Conservation (phyloP, 2,329 filamentous ascomycete species). For the Aspergillus glaucus region DNA sequence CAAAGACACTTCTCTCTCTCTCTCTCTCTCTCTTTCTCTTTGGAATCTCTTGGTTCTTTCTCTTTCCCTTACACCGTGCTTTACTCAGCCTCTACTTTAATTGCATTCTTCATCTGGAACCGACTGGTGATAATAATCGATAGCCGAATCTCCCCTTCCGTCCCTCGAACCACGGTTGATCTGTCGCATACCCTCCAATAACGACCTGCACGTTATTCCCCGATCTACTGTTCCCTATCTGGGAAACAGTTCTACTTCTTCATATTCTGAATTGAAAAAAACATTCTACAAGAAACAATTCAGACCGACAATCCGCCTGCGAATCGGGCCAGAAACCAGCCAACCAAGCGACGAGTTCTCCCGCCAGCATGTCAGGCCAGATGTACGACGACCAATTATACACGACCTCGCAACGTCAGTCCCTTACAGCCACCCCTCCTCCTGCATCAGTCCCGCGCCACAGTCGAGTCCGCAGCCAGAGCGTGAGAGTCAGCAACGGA, state of each 20-base stretch:
- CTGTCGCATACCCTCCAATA: not conserved
- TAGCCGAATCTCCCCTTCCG: too few species aligned
- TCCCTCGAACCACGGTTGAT: conserved; percentile 4
- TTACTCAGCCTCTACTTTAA: too few species aligned
- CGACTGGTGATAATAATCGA: too few species aligned
- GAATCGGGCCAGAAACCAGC: too few species aligned
- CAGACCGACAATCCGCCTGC: not conserved
- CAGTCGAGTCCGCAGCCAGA: conserved; percentile 48
- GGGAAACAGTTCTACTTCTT: not conserved
- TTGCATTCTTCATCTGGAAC: too few species aligned
- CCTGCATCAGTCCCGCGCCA: conserved; percentile 37
- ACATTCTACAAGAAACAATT: not conserved
- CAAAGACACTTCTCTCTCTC: not conserved
- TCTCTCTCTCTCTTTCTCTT: not conserved
- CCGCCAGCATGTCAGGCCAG: conserved; percentile 26
- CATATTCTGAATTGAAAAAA: not conserved
- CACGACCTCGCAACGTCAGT: conserved; percentile 55
- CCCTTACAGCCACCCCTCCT: conserved; percentile 36
- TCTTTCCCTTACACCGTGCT: not conserved
- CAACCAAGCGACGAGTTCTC: conserved; percentile 1
- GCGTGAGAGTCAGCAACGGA: conserved; percentile 72
- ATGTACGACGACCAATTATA: conserved; percentile 41
- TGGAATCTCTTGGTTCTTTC: not conserved
- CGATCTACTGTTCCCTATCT: not conserved
- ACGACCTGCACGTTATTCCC: not conserved